Conservation (phyloP, 2,329 filamentous ascomycete species). For the Boeremia exigua region DNA sequence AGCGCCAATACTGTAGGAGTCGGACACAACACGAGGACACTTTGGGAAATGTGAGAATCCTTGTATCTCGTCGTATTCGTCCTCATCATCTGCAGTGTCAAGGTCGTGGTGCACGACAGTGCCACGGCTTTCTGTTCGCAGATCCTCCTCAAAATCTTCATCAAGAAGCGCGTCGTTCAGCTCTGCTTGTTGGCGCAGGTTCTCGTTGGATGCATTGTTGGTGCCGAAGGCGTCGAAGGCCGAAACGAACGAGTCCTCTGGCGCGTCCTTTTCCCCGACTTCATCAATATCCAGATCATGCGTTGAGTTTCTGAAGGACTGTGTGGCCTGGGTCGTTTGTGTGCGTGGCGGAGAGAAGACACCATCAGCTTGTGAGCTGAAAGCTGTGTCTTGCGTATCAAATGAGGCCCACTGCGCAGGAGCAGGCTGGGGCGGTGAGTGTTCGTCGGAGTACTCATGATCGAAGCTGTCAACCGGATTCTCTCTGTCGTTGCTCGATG, state of each 20-base stretch:
- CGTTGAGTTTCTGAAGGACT: constrained; percentile 38
- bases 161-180: constrained; percentile 43
- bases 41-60: constrained; percentile 27
- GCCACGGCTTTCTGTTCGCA: constrained; percentile 23
- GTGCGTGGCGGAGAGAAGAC: constrained; percentile 42
- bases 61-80: constrained; percentile 17
- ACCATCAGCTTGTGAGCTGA: constrained; percentile 35
- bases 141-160: constrained; percentile 32
- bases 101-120: constrained; percentile 36
- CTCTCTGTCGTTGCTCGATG: constrained; percentile 38
- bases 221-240: constrained; percentile 52
- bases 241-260: constrained; percentile 56
- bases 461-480: constrained; percentile 31
- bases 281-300: constrained; percentile 25
- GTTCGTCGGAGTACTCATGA: constrained; percentile 14
- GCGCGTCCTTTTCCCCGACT: constrained; percentile 31
- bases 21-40: constrained; percentile 32
- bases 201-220: constrained; percentile 38
- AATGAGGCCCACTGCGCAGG: constrained; percentile 42
- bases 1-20: constrained; percentile 41
- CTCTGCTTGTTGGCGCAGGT: constrained; percentile 27
- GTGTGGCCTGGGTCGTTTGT: constrained; percentile 44
- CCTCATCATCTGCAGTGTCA: constrained; percentile 25
- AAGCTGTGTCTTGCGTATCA: constrained; percentile 38
- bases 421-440: constrained; percentile 19